phyloP scores from a whole-genome alignment of 2,329 filamentous ascomycete species.

The Apiospora koreana region DNA sequence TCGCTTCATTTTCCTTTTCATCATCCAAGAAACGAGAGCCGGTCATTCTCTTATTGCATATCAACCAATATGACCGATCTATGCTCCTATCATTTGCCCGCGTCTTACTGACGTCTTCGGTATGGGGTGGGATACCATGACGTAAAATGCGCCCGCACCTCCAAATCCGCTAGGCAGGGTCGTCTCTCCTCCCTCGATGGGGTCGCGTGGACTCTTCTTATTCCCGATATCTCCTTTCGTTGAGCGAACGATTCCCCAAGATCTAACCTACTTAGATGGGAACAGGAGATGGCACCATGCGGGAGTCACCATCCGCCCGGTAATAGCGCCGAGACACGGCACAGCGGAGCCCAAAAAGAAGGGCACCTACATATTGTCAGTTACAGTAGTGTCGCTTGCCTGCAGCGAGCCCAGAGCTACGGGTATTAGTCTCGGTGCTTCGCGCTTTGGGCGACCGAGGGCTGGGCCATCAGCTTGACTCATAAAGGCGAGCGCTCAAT shows the following conservation, averaged over 20 bases:
- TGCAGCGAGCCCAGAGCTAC: neutral
- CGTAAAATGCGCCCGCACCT: neutral
- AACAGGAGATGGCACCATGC: neutral
- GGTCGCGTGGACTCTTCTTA: neutral
- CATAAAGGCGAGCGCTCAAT: neutral
- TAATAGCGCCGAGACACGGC: neutral
- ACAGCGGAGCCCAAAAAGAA: too few relatives aligned
- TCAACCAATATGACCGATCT: neutral
- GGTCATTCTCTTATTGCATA: neutral
- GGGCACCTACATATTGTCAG: too few relatives aligned
- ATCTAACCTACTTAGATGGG: neutral
- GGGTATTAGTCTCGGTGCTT: neutral
- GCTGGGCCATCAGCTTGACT: neutral
- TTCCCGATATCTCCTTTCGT: neutral
- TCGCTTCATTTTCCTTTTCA: neutral
- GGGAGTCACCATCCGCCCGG: neutral
- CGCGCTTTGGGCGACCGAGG: neutral
- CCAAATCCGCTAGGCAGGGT: neutral
- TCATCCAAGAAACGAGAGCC: neutral
- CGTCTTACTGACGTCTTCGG: conserved; percentile 1
- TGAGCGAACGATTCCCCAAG: too few relatives aligned
- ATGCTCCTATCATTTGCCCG: neutral
- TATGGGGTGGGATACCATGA: neutral
- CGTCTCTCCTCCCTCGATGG: neutral
- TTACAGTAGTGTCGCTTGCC: neutral